Evolutionary conservation across 2,329 filamentous ascomycete genomes (phyloP).

Genomic region (Neofusicoccum laricinum): DNA sequence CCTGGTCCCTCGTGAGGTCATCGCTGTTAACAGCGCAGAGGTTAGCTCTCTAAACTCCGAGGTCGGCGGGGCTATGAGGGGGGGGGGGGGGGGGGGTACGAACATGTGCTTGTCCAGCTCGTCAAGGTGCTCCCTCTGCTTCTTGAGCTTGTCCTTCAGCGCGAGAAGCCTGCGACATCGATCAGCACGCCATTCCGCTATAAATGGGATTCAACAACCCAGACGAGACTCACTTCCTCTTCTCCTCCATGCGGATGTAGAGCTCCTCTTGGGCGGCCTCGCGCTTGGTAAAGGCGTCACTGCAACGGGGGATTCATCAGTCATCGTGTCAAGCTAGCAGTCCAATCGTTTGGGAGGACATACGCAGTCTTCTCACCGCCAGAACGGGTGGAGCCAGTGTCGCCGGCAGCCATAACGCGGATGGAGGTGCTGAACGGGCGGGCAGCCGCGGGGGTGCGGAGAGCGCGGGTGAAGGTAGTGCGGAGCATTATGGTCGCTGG

Average conservation of each 20-base stretch:
- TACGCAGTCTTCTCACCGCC: constrained; percentile 38
- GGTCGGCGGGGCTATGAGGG: not conserved
- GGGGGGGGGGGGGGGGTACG: too few species aligned
- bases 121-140: constrained; percentile 80
- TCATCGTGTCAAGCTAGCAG: constrained; percentile 16
- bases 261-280: constrained; percentile 84
- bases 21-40: constrained; percentile 54
- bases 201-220: not conserved
- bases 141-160: constrained; percentile 66
- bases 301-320: constrained; percentile 34
- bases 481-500: constrained; percentile 33
- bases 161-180: constrained; percentile 56
- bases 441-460: constrained; percentile 35
- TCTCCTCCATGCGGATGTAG: constrained; percentile 83
- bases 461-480: constrained; percentile 38
- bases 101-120: constrained; percentile 86
- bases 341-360: constrained; percentile 17
- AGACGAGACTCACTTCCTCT: constrained; percentile 63
- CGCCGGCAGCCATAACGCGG: constrained; percentile 43
- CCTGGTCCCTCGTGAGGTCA: constrained; percentile 70
- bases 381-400: constrained; percentile 41
- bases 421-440: constrained; percentile 44
- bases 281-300: constrained; percentile 89
- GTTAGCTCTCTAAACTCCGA: constrained; percentile 14
- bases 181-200: not conserved